A percentile compares a stretch with the other conserved stretches of the same genome.
phyloP scores from a whole-genome alignment of 1,284 basidiomycete genomes.

The Meira miltonrushii region DNA sequence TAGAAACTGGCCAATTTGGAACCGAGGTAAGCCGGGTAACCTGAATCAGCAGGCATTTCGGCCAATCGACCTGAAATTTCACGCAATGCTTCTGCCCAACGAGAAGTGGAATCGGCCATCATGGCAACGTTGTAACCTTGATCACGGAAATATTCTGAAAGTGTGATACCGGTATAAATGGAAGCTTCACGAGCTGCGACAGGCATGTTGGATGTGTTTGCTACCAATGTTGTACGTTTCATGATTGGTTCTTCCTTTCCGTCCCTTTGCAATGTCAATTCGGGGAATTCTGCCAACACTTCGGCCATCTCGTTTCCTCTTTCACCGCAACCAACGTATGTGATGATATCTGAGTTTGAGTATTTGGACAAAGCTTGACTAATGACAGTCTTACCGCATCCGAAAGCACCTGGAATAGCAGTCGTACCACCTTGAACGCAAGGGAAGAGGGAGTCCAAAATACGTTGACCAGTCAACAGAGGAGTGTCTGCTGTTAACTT shows the following conservation, averaged over 20 bases:
- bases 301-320: constrained; percentile 83
- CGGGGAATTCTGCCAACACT: constrained; percentile 91
- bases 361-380: constrained; percentile 82
- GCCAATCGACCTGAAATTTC: constrained; percentile 98
- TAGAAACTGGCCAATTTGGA: constrained; percentile 98
- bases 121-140: constrained; percentile 96
- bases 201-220: constrained; percentile 99
- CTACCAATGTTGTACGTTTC: constrained; percentile 98
- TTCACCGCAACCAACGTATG: constrained; percentile 87
- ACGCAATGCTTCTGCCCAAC: constrained; percentile 98
- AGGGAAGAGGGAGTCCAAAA: constrained; percentile 95
- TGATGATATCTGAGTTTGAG: constrained; percentile 98
- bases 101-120: constrained; percentile 99
- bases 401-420: constrained; percentile 97
- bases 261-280: constrained; percentile 83
- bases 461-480: constrained; percentile 90
- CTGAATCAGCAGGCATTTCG: constrained; percentile 98
- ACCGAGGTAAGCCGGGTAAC: constrained; percentile 90
- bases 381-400: constrained; percentile 62
- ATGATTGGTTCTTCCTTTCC: constrained; percentile 96
- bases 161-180: constrained; percentile 98
- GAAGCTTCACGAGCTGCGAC: constrained; percentile 98
- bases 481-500: constrained; percentile 91
- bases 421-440: constrained; percentile 99
- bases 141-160: constrained; percentile 99